Base-by-base conservation (phyloP, 129 eudicot species). In the Smallanthus sonchifolius region DNA sequence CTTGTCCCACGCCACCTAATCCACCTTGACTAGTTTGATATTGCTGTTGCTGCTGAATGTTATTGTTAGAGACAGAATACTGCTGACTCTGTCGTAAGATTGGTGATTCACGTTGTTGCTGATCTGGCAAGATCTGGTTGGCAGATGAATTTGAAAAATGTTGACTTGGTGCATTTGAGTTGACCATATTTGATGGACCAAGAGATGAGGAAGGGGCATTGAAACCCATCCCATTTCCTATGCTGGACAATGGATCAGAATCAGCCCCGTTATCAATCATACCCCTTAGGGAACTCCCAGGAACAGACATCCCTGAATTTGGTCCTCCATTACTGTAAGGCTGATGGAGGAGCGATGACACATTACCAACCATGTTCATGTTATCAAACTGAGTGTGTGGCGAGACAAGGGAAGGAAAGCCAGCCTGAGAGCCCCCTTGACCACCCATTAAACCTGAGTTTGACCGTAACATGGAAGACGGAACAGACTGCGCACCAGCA, bases 351-450 rank as follows among this genome's bases (percentile, higher is more conserved):
- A 88, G 81, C 17, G 99, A 88, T 3, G 97, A 85, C 52, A 86
- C 98, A 80, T 87, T 94, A 40, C 97, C 97, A 42, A 94, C 84
- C 96, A 91, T 82, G 75, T 95, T 95, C 85, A 88, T 87, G 85
- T 87, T 91, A 72, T 80, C 89, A 51, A 82, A 95, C 76, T 91
- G 96, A 36, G 80, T 87, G 0, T 95, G 89, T 1, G 97, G 97
- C 0, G 91, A 86, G 1, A 87, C 88, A 69, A 91, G 79, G 30
- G 96, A 85, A 24, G 89, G 84, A 73, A 91, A 94, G 13, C 86
- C 91, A 38, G 86, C 79, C 36, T 88, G 99, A 2, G 99, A 77
- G 72, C 94, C 88, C 60, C 97, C 96, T 84, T 95, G 99, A 83
- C 96, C 92, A 78, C 85, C 86, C 83, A 91, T 44, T 74, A 95